phyloP scores from a whole-genome alignment of 1,284 basidiomycete genomes.

The Malassezia arunalokei region DNA sequence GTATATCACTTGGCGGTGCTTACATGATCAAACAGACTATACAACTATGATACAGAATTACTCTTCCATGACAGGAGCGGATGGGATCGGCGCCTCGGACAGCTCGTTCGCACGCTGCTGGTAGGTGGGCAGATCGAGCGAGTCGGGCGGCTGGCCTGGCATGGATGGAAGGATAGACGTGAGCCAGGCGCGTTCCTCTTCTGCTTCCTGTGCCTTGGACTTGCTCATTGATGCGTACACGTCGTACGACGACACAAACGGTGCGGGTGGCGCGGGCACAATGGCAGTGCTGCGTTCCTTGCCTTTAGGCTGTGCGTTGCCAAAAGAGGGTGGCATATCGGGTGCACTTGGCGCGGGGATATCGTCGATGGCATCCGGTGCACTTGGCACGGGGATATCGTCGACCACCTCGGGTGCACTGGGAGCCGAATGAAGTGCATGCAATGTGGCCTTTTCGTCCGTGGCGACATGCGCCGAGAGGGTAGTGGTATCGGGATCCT shows the following conservation, averaged over 20 bases:
- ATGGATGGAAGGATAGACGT: slow-evolving; percentile 2
- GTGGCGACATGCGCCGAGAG: slow-evolving; percentile 12
- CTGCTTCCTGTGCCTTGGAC: slow-evolving; percentile 8
- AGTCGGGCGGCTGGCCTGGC: background rate
- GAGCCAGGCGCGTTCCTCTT: background rate
- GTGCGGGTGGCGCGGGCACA: background rate
- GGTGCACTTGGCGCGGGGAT: too few relatives aligned
- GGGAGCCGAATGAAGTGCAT: background rate
- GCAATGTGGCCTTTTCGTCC: slow-evolving; percentile 10
- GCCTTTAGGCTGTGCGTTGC: too few relatives aligned
- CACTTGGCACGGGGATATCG: background rate
- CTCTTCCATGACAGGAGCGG: background rate
- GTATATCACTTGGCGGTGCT: slow-evolving; percentile 4
- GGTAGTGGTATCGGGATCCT: background rate
- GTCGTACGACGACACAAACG: background rate
- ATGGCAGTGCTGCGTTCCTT: background rate
- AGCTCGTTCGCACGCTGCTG: background rate
- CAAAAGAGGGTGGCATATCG: too few relatives aligned
- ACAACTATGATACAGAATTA: background rate
- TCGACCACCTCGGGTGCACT: slow-evolving; percentile 5
- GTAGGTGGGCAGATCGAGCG: background rate
- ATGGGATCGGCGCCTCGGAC: background rate
- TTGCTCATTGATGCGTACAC: background rate
- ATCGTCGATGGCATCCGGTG: too few relatives aligned
- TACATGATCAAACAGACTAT: background rate